Percentiles rank a stretch among this genome's conserved stretches.
phyloP scores from a whole-genome alignment of 2,329 filamentous ascomycete genomes.

The Sporothrix schenckii region DNA sequence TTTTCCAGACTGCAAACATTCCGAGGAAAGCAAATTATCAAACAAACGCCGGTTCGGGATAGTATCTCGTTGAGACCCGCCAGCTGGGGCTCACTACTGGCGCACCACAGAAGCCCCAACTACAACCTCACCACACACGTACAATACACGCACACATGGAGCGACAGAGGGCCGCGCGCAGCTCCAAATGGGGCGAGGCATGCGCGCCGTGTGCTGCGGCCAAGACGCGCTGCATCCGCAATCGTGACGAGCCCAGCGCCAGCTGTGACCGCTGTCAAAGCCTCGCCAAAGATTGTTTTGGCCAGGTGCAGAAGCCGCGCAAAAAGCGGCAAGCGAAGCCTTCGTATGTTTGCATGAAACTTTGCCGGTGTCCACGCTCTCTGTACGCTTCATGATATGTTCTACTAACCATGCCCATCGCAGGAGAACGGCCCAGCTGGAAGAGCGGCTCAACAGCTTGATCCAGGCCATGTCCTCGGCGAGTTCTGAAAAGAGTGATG shows the following conservation, averaged over 20 bases:
- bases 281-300: constrained; percentile 14
- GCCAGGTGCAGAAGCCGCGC: constrained; percentile 9
- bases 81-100: too few species aligned
- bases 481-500: not conserved
- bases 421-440: not conserved
- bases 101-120: too few species aligned
- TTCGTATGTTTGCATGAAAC: not conserved
- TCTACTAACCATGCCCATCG: not conserved
- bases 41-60: not conserved
- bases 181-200: constrained; percentile 23
- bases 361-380: too few species aligned
- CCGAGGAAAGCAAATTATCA: constrained; percentile 5
- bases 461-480: constrained; percentile 19
- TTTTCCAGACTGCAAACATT: not conserved
- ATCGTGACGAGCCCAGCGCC: not conserved
- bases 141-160: constrained; percentile 13
- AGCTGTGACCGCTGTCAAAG: constrained; percentile 23
- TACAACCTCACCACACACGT: not conserved
- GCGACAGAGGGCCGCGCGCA: constrained; percentile 2
- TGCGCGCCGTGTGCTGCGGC: constrained; percentile 20
- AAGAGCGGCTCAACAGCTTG: constrained; percentile 17
- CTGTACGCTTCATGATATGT: not conserved
- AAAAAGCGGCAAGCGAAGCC: constrained; percentile 18
- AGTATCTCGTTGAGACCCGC: not conserved
- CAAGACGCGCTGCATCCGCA: constrained; percentile 24